Evolutionary conservation across 179 eudicot species (phyloP).

Genomic region (Patellifolia procumbens): DNA sequence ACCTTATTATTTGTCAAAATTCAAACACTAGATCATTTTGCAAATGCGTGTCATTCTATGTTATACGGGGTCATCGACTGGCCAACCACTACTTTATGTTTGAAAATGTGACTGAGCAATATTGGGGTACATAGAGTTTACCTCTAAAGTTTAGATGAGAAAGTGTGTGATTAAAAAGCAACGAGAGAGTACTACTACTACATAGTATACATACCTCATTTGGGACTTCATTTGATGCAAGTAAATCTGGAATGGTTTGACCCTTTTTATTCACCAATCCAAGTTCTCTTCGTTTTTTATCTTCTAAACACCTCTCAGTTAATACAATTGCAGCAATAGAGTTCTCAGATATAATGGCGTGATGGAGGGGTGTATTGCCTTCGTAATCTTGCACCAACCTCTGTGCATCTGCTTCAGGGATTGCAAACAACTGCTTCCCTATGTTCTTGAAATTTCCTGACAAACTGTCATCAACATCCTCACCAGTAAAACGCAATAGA

Average conservation of each 20-base stretch:
- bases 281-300: background rate
- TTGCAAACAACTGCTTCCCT: background rate
- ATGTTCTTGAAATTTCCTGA: background rate
- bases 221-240: constrained; percentile 7
- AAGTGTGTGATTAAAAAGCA: no score
- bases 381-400: constrained; percentile 16
- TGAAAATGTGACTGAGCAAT: no score
- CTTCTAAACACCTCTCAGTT: background rate
- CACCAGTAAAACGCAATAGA: constrained; percentile 8
- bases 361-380: constrained; percentile 20
- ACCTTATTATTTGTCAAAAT: no score
- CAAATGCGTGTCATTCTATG: no score
- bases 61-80: no score
- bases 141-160: no score
- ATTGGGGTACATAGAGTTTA: no score
- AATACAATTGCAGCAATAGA: constrained; percentile 7
- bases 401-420: constrained; percentile 16
- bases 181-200: no score
- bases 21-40: no score
- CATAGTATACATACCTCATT: background rate
- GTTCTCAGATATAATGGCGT: constrained; percentile 14
- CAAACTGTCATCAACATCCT: constrained; percentile 6
- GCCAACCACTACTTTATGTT: no score
- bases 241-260: background rate
- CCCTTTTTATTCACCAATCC: background rate